A percentile compares a stretch with the other conserved stretches of the same genome.
These are phyloP conservation scores for Scedosporium apiospermum DNA, from an alignment of 2,329 filamentous ascomycete species.

Conservation along the genomic window DNA sequence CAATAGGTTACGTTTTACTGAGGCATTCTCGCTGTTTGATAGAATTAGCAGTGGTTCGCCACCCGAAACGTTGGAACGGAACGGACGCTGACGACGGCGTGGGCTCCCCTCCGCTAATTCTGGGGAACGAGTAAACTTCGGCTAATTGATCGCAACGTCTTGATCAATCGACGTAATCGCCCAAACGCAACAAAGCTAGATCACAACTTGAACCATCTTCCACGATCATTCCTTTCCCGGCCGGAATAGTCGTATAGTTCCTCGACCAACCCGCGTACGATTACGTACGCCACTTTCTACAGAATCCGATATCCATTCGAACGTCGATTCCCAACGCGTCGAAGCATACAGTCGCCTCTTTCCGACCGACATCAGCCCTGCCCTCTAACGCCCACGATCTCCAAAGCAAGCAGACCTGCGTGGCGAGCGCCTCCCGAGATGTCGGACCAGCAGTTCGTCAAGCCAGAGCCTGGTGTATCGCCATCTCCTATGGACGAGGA, in stretches of 20 bases:
- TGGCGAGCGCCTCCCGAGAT: not conserved
- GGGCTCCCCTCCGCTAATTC: not conserved
- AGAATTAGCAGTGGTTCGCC: no score
- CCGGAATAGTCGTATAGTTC: no score
- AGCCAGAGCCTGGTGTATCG: conserved; percentile 21
- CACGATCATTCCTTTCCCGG: not conserved
- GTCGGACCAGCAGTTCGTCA: conserved; percentile 1
- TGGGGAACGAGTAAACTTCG: not conserved
- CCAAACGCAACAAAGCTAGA: not conserved
- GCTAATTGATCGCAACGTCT: not conserved
- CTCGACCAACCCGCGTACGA: no score
- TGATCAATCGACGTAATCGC: not conserved
- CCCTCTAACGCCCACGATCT: not conserved
- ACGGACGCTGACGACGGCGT: no score
- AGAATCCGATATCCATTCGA: no score
- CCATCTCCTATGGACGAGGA: conserved; percentile 47
- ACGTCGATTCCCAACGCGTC: no score
- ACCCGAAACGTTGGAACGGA: no score
- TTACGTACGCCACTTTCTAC: no score
- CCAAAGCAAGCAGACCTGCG: not conserved
- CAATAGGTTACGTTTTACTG: no score
- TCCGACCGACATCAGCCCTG: not conserved
- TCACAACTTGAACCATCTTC: not conserved
- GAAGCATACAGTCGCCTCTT: no score
- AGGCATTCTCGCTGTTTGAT: no score